Conservation (phyloP, 2,329 filamentous ascomycete genomes). For the Calonectria crousiana region DNA sequence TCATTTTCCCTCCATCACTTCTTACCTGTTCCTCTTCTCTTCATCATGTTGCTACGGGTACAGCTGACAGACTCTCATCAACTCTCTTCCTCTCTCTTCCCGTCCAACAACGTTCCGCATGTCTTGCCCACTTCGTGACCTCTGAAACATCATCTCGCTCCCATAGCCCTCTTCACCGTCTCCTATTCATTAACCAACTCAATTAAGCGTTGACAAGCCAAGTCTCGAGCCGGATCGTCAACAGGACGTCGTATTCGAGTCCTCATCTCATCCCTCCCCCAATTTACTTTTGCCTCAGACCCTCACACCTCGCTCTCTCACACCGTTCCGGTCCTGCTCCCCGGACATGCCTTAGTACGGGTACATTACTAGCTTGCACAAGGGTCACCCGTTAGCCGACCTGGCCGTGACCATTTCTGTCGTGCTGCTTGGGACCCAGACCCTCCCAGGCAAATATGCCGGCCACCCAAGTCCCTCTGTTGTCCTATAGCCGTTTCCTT, state of each 20-base stretch:
- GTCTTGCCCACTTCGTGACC: conserved; percentile 13
- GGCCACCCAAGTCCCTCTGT: background rate
- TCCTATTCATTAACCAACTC: conserved; percentile 15
- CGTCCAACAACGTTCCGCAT: conserved; percentile 5
- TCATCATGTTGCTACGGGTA: background rate
- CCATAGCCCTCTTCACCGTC: conserved; percentile 6
- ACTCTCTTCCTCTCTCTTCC: background rate
- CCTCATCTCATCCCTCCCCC: conserved; percentile 4
- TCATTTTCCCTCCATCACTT: background rate
- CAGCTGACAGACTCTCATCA: background rate
- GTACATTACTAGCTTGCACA: conserved; percentile 14
- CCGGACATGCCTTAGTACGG: conserved; percentile 17
- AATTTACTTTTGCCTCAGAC: conserved; percentile 14
- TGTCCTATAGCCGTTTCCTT: background rate
- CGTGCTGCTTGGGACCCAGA: conserved; percentile 13
- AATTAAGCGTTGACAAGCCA: conserved; percentile 13
- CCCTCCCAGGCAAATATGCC: conserved; percentile 16
- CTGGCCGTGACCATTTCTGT: conserved; percentile 21
- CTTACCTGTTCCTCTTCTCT: background rate
- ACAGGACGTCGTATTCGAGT: conserved; percentile 1
- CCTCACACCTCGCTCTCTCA: conserved; percentile 10
- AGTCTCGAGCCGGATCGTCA: conserved; percentile 2
- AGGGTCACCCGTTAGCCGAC: conserved; percentile 22
- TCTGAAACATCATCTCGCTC: conserved; percentile 26
- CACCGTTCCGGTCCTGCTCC: conserved; percentile 15